Evolutionary conservation across 2,329 filamentous ascomycete species (phyloP).

Genomic region (Paecilomyces sp.): DNA sequence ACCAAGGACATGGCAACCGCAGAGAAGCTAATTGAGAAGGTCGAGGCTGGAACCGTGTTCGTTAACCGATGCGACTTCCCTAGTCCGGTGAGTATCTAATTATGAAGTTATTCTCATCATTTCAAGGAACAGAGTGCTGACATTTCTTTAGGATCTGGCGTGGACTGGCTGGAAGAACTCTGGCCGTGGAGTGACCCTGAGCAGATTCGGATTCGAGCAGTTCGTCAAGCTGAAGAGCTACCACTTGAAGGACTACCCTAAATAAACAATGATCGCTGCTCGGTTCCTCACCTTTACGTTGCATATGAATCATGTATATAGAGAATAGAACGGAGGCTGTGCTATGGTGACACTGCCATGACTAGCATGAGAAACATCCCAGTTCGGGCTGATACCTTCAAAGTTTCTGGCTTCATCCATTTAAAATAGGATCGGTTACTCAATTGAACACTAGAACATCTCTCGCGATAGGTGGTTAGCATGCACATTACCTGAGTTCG

Average conservation of each 20-base stretch:
- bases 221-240: conserved; percentile 96
- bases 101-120: conserved; percentile 1
- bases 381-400: not conserved
- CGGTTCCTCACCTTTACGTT: not conserved
- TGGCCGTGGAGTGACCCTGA: conserved; percentile 83
- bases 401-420: not conserved
- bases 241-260: conserved; percentile 75
- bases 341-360: not conserved
- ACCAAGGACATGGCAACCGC: conserved; percentile 76
- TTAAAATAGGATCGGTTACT: too few species aligned
- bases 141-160: conserved; percentile 66
- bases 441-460: too few species aligned
- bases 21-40: conserved; percentile 66
- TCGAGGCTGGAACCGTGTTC: conserved; percentile 93
- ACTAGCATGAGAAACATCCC: not conserved
- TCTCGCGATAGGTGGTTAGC: too few species aligned
- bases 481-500: too few species aligned
- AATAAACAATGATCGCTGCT: conserved; percentile 25
- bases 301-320: not conserved
- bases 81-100: conserved; percentile 62
- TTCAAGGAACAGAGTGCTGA: conserved; percentile 12
- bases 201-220: conserved; percentile 85
- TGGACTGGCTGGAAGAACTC: conserved; percentile 99
- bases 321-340: not conserved
- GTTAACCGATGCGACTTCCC: conserved; percentile 92